phyloP scores from a whole-genome alignment of 1,284 basidiomycete genomes.

The Boletus holoroseus region DNA sequence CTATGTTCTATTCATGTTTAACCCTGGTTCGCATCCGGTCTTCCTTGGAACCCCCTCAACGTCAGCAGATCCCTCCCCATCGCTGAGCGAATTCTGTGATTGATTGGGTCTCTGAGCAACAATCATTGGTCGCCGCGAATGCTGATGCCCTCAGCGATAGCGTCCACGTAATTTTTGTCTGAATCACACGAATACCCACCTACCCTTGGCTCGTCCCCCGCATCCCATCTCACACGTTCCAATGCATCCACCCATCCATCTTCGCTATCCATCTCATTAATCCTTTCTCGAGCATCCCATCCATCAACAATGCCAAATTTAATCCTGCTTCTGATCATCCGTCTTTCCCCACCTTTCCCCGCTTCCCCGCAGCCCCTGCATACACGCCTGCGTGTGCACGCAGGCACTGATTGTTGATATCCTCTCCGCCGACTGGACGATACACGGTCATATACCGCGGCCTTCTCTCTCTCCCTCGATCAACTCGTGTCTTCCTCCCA shows the following conservation, averaged over 20 bases:
- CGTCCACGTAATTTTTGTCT: neutral
- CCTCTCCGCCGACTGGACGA: conserved; percentile 5
- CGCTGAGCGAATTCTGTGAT: neutral
- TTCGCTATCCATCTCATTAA: neutral
- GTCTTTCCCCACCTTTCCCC: conserved; percentile 24
- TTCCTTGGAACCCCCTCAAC: neutral
- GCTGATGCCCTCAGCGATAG: neutral
- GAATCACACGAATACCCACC: neutral
- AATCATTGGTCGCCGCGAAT: neutral
- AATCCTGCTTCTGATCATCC: conserved; percentile 8
- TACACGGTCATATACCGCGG: conserved; percentile 8
- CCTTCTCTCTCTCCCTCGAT: conserved; percentile 18
- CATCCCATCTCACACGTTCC: conserved; percentile 10
- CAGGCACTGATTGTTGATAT: neutral
- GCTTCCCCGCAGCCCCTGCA: conserved; percentile 19
- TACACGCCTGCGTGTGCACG: neutral
- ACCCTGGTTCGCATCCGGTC: conserved; percentile 3
- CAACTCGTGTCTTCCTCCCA: conserved; percentile 21
- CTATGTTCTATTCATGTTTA: conserved; percentile 6
- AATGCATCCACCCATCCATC: neutral
- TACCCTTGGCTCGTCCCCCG: neutral
- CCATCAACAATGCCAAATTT: conserved; percentile 9
- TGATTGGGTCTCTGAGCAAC: neutral
- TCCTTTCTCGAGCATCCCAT: conserved; percentile 1
- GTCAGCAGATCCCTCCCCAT: neutral